A percentile compares a stretch with the other conserved stretches of the same genome.
Evolutionary conservation across 331 rosid genomes (phyloP).

Genomic region (Malus hybrid): DNA sequence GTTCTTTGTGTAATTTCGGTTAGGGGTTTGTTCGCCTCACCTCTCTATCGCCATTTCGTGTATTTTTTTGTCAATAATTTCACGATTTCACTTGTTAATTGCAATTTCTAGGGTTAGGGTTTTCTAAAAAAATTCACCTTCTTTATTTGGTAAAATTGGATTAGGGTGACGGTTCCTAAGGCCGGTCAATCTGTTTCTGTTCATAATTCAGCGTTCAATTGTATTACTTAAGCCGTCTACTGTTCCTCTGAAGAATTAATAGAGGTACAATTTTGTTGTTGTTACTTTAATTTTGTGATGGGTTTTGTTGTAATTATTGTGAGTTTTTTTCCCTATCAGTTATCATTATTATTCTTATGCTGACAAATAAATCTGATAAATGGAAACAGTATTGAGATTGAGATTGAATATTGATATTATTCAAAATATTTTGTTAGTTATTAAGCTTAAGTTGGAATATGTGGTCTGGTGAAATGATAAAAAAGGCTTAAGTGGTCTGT

Average conservation of each 20-base stretch:
- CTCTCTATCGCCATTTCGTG: neutral
- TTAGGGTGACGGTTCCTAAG: slow-evolving; percentile 17
- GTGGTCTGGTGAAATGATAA: neutral
- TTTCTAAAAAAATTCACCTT: neutral
- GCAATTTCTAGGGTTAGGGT: slow-evolving; percentile 46
- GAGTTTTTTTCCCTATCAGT: neutral
- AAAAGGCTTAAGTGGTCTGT: neutral
- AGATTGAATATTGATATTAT: neutral
- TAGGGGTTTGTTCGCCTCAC: slow-evolving; percentile 25
- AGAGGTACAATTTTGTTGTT: slow-evolving; percentile 9
- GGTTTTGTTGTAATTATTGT: neutral
- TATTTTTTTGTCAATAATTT: slow-evolving; percentile 4
- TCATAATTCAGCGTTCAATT: neutral
- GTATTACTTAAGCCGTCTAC: slow-evolving; percentile 11
- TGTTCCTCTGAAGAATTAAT: slow-evolving; percentile 1
- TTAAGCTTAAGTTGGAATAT: neutral
- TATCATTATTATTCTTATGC: neutral
- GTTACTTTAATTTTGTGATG: neutral
- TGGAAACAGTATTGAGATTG: neutral
- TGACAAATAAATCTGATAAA: neutral
- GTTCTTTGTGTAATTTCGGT: slow-evolving; percentile 12
- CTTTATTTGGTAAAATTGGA: slow-evolving; percentile 22
- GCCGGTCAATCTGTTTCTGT: neutral
- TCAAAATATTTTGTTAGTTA: neutral
- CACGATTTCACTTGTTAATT: neutral